These are phyloP conservation scores for Omphalea diandra DNA, from an alignment of 441 rosid species.

Conservation along the genomic window DNA sequence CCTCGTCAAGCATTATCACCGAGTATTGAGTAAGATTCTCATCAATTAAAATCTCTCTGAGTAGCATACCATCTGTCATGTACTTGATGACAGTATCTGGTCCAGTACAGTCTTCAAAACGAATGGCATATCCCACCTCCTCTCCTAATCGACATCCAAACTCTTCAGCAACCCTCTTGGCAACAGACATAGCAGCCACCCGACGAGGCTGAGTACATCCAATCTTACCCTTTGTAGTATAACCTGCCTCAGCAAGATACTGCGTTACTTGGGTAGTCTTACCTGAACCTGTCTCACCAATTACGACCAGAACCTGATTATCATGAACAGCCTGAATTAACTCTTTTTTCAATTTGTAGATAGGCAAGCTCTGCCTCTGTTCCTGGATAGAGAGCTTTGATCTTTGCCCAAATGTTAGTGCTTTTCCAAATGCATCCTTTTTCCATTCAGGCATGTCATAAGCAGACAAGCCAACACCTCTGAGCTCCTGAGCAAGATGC, in stretches of 20 bases:
- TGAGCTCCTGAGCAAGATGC: slow-evolving; percentile 87
- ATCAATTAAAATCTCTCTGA: slow-evolving; percentile 71
- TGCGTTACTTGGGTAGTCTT: slow-evolving; percentile 88
- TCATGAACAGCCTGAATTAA: slow-evolving; percentile 83
- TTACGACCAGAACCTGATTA: slow-evolving; percentile 80
- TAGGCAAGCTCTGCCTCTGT: slow-evolving; percentile 85
- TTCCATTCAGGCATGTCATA: slow-evolving; percentile 94
- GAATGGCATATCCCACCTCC: slow-evolving; percentile 82
- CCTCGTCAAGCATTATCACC: slow-evolving; percentile 84
- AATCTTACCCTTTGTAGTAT: slow-evolving; percentile 76
- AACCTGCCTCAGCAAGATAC: slow-evolving; percentile 82
- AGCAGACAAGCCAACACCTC: slow-evolving; percentile 83
- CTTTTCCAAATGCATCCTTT: slow-evolving; percentile 81
- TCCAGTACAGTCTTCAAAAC: slow-evolving; percentile 90
- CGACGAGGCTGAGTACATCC: slow-evolving; percentile 94
- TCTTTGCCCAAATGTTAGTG: slow-evolving; percentile 71
- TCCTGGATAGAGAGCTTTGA: slow-evolving; percentile 87
- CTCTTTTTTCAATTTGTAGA: slow-evolving; percentile 79
- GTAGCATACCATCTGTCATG: slow-evolving; percentile 95
- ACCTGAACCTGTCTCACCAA: slow-evolving; percentile 92
- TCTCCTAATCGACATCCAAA: slow-evolving; percentile 85
- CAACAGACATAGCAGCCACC: slow-evolving; percentile 89
- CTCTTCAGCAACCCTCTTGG: slow-evolving; percentile 89
- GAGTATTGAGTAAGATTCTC: slow-evolving; percentile 74
- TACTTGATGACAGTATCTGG: slow-evolving; percentile 88